Evolutionary conservation across 1,284 basidiomycete genomes (phyloP), one percentile per base, ranked within the genome.

Genomic region (Cryptococcus sp.): DNA sequence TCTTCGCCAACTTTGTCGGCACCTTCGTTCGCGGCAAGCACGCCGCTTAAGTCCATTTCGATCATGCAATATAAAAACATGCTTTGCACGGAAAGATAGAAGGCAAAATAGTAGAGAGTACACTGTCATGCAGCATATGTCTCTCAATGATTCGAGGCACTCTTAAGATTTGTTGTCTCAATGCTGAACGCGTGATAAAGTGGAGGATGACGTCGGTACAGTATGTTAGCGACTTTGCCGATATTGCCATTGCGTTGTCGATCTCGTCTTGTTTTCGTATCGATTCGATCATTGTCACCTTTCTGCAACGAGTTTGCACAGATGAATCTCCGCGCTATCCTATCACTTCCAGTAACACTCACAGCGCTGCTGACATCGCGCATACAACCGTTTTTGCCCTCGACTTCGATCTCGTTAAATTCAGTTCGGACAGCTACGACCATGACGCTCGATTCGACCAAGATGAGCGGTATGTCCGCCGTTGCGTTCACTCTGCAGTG

Each of bases 1-100:
- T 70, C 62, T 75, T 75, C 63, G 60, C 67, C 62, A 63, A 71
- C 57, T 62, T 68, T 48, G 72, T 74, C 53, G 60, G 54, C 56
- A 71, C 68, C 56, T 71, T 66, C 44, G 69, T 74, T 54, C 61
- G 62, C 54, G 74, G 74, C 52, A 71, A 69, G 65, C 49, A 40
- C 47, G 59, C 31, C 50, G 53, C 56, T 45, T 58, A 58, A 50
- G 41, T n/a, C 13, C 31, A 35, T 8, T 35, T 13, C 25, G 25
- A 25, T 25, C 25, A 25, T 35, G 31, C 31, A 35, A 10, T 35
- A 2, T 13, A 35, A 27, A 39, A 7, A 7, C 8, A n/a, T 41
- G n/a, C 17, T 5, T 13, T 3, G 42, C 16, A 42, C 19, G 16
- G 15, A 45, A 17, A 45, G 39, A 7, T 66, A 72, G 57, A 53